A percentile compares a stretch with the other conserved stretches of the same genome.
Conservation (phyloP, 2,329 filamentous ascomycete species). For the Ploettnerulaceae sp. region DNA sequence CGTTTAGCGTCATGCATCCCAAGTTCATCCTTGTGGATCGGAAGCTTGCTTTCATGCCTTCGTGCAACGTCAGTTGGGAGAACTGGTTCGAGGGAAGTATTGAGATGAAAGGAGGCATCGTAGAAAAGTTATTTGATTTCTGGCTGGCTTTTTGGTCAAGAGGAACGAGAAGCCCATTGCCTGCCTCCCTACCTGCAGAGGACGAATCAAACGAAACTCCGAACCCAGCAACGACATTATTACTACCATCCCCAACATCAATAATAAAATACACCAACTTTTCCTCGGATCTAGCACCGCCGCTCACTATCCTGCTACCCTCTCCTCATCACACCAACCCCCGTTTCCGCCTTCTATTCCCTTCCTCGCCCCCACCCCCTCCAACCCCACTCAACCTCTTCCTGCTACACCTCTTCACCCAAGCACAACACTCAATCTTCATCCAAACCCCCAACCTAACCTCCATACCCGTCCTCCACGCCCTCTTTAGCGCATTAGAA, state of each 20-base stretch:
- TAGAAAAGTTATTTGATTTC: slow-evolving; percentile 59
- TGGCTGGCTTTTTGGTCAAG: slow-evolving; percentile 64
- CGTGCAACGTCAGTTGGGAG: slow-evolving; percentile 81
- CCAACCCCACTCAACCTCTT: slow-evolving; percentile 53
- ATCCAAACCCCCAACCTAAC: slow-evolving; percentile 79
- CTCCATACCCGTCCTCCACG: slow-evolving; percentile 56
- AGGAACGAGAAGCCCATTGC: slow-evolving; percentile 17
- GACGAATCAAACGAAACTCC: not conserved
- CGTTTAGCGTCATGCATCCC: slow-evolving; percentile 82
- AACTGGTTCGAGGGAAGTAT: slow-evolving; percentile 80
- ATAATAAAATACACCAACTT: slow-evolving; percentile 11
- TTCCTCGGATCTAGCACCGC: slow-evolving; percentile 16
- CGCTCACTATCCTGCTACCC: slow-evolving; percentile 62
- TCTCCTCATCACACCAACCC: slow-evolving; percentile 52
- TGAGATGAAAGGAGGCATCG: slow-evolving; percentile 57
- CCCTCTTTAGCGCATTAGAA: slow-evolving; percentile 54
- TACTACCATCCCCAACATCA: not conserved
- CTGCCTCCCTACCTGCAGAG: slow-evolving; percentile 7
- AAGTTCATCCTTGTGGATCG: slow-evolving; percentile 77
- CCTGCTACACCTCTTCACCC: slow-evolving; percentile 53
- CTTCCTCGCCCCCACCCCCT: slow-evolving; percentile 14
- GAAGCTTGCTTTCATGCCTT: slow-evolving; percentile 62
- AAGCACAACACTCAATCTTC: slow-evolving; percentile 65
- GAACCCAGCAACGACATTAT: not conserved
- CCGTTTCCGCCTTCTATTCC: slow-evolving; percentile 13